A percentile compares a stretch with the other conserved stretches of the same genome.
Conservation (phyloP, 2,329 filamentous ascomycete genomes). For the Celoporthe dispersa region DNA sequence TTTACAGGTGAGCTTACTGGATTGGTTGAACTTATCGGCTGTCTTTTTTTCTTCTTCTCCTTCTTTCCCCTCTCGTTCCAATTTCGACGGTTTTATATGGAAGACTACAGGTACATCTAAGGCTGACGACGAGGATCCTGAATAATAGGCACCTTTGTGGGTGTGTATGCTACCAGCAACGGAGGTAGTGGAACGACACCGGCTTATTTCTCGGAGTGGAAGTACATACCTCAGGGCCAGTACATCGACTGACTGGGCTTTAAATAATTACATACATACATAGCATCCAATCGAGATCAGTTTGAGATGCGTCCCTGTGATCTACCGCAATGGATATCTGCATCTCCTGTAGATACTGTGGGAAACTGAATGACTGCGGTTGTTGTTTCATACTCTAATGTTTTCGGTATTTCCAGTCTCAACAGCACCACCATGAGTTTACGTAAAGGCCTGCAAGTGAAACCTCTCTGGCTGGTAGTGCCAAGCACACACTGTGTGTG, state of each 20-base stretch:
- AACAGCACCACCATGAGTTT: too few relatives aligned
- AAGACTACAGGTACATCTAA: too few relatives aligned
- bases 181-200: slow-evolving; percentile 47
- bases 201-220: slow-evolving; percentile 54
- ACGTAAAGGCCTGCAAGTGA: neutral
- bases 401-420: too few relatives aligned
- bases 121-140: neutral
- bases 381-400: too few relatives aligned
- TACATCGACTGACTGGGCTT: slow-evolving; percentile 38
- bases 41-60: neutral
- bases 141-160: slow-evolving; percentile 49
- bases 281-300: neutral
- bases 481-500: neutral
- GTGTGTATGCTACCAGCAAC: slow-evolving; percentile 58
- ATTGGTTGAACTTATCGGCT: neutral
- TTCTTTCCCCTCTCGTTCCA: too few relatives aligned
- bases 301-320: too few relatives aligned
- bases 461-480: too few relatives aligned
- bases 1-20: slow-evolving; percentile 42
- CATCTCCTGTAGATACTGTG: neutral
- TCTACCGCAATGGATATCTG: too few relatives aligned
- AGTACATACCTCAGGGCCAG: slow-evolving; percentile 46
- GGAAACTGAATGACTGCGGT: neutral
- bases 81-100: neutral
- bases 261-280: neutral